Percentiles rank a stretch among this genome's conserved stretches.
phyloP scores from a whole-genome alignment of 2,329 filamentous ascomycete species.

The Aspergillus phoenicis region DNA sequence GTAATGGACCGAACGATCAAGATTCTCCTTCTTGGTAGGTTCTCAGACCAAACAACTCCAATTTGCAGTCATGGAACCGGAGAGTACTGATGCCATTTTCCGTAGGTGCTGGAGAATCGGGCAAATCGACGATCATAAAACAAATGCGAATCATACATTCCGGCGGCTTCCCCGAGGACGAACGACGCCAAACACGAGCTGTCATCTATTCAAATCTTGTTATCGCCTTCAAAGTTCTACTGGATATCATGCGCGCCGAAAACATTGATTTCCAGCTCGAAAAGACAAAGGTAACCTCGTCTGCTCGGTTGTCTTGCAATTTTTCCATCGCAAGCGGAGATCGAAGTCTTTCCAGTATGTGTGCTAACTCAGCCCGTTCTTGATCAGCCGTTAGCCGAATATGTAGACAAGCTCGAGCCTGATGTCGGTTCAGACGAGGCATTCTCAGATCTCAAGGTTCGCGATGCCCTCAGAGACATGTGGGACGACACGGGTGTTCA shows the following conservation, averaged over 20 bases:
- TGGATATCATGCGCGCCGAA: conserved; percentile 88
- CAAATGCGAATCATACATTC: conserved; percentile 99
- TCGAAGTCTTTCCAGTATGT: background rate
- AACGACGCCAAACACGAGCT: conserved; percentile 90
- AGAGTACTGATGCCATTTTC: conserved; percentile 1
- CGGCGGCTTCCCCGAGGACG: conserved; percentile 83
- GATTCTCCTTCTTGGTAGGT: conserved; percentile 83
- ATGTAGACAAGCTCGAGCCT: conserved; percentile 71
- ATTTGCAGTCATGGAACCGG: background rate
- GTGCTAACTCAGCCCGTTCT: conserved; percentile 16
- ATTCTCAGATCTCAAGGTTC: conserved; percentile 67
- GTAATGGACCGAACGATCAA: conserved; percentile 85
- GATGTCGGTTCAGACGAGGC: conserved; percentile 82
- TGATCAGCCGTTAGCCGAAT: conserved; percentile 71
- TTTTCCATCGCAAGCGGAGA: background rate
- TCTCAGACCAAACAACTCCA: background rate
- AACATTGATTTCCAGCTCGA: conserved; percentile 75
- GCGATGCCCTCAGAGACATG: conserved; percentile 74
- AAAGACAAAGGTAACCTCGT: conserved; percentile 69
- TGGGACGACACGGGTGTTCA: conserved; percentile 86
- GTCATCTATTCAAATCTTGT: conserved; percentile 96
- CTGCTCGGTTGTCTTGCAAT: background rate
- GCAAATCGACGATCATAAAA: conserved; percentile 96
- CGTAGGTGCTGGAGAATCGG: conserved; percentile 87
- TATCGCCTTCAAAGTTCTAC: conserved; percentile 85